Percentiles rank a stretch among this genome's conserved stretches.
These are phyloP conservation scores for Aquilaria yunnanensis DNA, from an alignment of 345 rosid species.

Conservation along the genomic window DNA sequence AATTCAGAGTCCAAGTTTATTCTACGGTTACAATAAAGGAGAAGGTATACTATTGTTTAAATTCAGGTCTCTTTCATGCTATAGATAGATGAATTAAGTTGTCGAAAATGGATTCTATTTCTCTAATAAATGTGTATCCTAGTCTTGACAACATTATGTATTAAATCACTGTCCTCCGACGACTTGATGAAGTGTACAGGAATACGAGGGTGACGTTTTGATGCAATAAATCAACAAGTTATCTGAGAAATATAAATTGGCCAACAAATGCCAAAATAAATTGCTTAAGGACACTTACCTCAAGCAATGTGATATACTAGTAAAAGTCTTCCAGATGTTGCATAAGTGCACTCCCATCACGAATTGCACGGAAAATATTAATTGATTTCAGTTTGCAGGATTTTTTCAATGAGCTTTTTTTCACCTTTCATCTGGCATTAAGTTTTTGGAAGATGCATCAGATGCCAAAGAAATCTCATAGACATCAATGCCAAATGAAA, in stretches of 20 bases:
- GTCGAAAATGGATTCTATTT: constrained; percentile 10
- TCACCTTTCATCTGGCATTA: constrained; percentile 92
- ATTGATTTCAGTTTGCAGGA: constrained; percentile 84
- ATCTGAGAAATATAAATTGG: not conserved
- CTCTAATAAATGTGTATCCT: not conserved
- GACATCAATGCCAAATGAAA: too few relatives aligned
- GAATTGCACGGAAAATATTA: constrained; percentile 77
- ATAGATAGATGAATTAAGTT: constrained; percentile 1
- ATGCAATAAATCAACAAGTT: not conserved
- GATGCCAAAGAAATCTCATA: too few relatives aligned
- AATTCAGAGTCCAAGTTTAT: too few relatives aligned
- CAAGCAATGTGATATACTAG: constrained; percentile 78
- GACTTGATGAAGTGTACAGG: not conserved
- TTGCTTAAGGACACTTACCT: constrained; percentile 35
- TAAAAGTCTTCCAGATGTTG: constrained; percentile 99
- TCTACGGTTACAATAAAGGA: not conserved
- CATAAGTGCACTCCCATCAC: constrained; percentile 95
- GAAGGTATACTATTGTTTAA: too few relatives aligned
- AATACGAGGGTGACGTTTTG: not conserved
- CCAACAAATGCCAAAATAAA: not conserved
- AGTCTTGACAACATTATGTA: too few relatives aligned
- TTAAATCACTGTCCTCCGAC: too few relatives aligned
- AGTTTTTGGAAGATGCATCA: not conserved
- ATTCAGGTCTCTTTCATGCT: too few relatives aligned
- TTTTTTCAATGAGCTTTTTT: constrained; percentile 78